These are phyloP conservation scores for Lathyrus tuberosus DNA, from an alignment of 306 rosid species.

Conservation along the genomic window DNA sequence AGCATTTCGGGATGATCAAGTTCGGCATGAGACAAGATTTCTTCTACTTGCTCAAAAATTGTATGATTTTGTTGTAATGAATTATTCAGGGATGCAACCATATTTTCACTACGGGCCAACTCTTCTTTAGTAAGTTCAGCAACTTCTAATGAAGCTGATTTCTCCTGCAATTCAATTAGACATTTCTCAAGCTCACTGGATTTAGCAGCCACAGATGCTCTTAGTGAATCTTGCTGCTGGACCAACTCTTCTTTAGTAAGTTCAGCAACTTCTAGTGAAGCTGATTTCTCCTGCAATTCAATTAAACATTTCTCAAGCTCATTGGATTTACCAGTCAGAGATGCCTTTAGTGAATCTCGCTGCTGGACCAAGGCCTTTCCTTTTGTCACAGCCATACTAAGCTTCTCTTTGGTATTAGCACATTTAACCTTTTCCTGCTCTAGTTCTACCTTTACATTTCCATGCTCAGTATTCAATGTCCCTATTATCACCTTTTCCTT, in stretches of 20 bases:
- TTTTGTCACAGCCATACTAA: constrained; percentile 90
- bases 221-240: constrained; percentile 57
- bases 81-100: constrained; percentile 68
- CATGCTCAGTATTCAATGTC: constrained; percentile 58
- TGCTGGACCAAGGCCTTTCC: constrained; percentile 97
- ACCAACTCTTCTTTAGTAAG: constrained; percentile 60
- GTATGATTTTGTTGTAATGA: constrained; percentile 55
- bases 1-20: constrained; percentile 56
- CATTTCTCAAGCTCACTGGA: constrained; percentile 70
- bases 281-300: constrained; percentile 78
- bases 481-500: constrained; percentile 54
- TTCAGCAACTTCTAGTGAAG: constrained; percentile 75
- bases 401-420: constrained; percentile 83
- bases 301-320: constrained; percentile 69
- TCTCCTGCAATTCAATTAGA: constrained; percentile 68
- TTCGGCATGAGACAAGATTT: constrained; percentile 57
- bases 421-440: constrained; percentile 82
- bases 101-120: constrained; percentile 56
- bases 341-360: constrained; percentile 75
- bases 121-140: constrained; percentile 69
- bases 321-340: constrained; percentile 63
- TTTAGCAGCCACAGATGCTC: constrained; percentile 68
- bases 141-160: constrained; percentile 72
- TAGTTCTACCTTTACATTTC: constrained; percentile 61
- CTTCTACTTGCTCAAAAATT: constrained; percentile 58